Conservation (phyloP, 1,284 basidiomycete genomes). For the Naganishia liquefaciens region DNA sequence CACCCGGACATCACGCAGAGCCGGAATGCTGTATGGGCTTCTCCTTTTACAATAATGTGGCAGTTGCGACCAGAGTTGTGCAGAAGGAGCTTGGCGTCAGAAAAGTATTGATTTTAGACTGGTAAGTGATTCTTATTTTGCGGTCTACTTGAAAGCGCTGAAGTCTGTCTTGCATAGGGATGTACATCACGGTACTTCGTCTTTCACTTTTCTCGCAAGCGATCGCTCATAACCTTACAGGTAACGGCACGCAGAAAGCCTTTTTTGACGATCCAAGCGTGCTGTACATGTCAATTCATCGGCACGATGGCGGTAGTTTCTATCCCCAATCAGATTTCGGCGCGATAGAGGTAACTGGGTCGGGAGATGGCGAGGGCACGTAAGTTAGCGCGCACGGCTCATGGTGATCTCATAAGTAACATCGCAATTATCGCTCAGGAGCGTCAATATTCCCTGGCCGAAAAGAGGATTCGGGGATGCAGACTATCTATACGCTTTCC, state of each 20-base stretch:
- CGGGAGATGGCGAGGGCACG: constrained; percentile 78
- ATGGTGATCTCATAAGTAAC: neutral
- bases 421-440: constrained; percentile 52
- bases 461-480: constrained; percentile 83
- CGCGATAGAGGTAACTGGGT: constrained; percentile 78
- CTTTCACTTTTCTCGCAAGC: neutral
- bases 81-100: constrained; percentile 69
- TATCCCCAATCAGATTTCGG: constrained; percentile 93
- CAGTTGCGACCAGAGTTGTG: constrained; percentile 81
- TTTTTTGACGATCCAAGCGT: constrained; percentile 90
- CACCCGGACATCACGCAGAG: constrained; percentile 98
- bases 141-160: neutral
- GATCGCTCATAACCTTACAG: constrained; percentile 52
- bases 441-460: constrained; percentile 98
- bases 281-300: constrained; percentile 94
- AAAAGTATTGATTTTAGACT: constrained; percentile 89
- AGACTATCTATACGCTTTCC: constrained; percentile 96
- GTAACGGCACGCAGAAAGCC: constrained; percentile 94
- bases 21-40: constrained; percentile 98
- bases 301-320: constrained; percentile 85
- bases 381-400: constrained; percentile 57
- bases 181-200: constrained; percentile 81
- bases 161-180: constrained; percentile 65
- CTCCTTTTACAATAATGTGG: constrained; percentile 99
- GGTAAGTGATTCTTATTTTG: constrained; percentile 61